Base-by-base conservation (phyloP, 108 stramenopile genomes). In the Pseudonitzschia multiseries region DNA sequence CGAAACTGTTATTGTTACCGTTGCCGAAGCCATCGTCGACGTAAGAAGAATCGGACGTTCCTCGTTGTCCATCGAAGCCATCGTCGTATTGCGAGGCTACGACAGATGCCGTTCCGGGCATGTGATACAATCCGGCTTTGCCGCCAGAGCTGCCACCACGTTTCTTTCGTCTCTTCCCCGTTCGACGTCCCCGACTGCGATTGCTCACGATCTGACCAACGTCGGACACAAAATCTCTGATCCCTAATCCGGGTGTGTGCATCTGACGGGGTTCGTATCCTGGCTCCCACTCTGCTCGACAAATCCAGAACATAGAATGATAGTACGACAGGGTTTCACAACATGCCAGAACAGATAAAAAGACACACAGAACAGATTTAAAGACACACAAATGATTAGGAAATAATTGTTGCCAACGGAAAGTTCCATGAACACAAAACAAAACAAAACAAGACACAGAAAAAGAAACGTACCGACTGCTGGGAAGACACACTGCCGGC, bases 141-240 rank as follows among this genome's bases (percentile, higher is more conserved):
- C 31, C 64, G 2, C 40, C 40, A 15, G 41, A 13, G 31, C 22
- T 20, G 28, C 43, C 28, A 0, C 10, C 42, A 10, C 22, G 15
- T 57, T 56, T 70, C 32, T 64, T 60, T 74, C 77, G 69, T 69
- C 28, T 44, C 33, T 51, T 48, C 27, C 56, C 33, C 78, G 70
- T 84, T 75, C 67, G 27, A 59, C 24, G 17, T 52, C 74, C 63
- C 73, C 81, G 42, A 76, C 78, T 72, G 64, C 65, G 50, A 62
- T 72, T 64, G 40, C 48, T 44, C 74, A 84, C 78, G 50, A 89
- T 85, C 27, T 75, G 73, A 21, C 81, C 78, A 1, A 93, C 84
- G 75, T 93, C 92, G 8, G 70, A 74, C 28, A 86, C 89, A 74
- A 93, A 93, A 75, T 93, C 92, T 57, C 79, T 73, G 52, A 93